These are phyloP conservation scores for Rhizophagus sp. DNA, from an alignment of 192 early-diverging fungal species.

Conservation along the genomic window DNA sequence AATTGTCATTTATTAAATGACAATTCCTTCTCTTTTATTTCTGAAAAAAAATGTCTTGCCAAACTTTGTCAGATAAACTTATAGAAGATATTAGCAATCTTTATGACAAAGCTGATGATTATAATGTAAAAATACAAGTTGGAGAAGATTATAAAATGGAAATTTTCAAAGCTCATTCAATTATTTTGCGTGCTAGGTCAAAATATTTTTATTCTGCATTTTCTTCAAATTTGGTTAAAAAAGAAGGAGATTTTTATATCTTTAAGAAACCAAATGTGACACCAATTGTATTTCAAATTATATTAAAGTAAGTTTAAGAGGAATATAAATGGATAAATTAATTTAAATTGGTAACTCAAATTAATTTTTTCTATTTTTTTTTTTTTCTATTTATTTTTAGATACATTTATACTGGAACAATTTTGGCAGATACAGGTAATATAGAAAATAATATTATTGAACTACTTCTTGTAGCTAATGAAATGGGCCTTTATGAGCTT, in stretches of 20 bases:
- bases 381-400: too few species aligned
- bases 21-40: too few species aligned
- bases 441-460: not conserved
- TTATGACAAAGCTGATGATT: constrained; percentile 3
- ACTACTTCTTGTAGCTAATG: not conserved
- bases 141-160: not conserved
- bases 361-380: not conserved
- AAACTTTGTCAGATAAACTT: not conserved
- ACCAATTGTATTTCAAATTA: not conserved
- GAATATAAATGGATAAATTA: too few species aligned
- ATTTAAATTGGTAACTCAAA: too few species aligned
- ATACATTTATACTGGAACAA: constrained; percentile 8
- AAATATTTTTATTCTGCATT: constrained; percentile 7
- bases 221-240: not conserved
- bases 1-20: too few species aligned
- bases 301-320: not conserved
- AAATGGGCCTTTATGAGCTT: not conserved
- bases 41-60: not conserved
- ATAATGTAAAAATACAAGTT: constrained; percentile 6
- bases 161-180: constrained; percentile 6
- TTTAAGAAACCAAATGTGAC: constrained; percentile 10
- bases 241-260: not conserved
- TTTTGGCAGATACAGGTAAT: not conserved
- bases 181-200: constrained; percentile 20
- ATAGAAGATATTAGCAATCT: not conserved